A percentile compares a stretch with the other conserved stretches of the same genome.
These are phyloP conservation scores for Zygotorulaspora sp. DNA, from an alignment of 805 yeast genomes.

Conservation along the genomic window DNA sequence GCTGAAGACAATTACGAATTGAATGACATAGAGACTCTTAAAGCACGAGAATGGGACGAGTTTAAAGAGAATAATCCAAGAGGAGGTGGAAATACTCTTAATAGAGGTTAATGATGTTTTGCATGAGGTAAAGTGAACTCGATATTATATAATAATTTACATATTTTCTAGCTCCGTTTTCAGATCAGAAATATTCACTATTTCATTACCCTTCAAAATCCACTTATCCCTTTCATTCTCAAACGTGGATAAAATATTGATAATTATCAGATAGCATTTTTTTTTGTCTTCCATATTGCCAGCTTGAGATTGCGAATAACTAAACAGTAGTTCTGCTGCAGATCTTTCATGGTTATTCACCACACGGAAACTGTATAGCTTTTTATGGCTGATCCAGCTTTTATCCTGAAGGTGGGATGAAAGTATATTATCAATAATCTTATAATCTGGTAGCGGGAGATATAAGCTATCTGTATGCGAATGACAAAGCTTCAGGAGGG, in stretches of 20 bases:
- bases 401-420: slow-evolving; percentile 13
- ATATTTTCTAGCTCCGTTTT: slow-evolving; percentile 16
- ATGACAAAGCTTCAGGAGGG: slow-evolving; percentile 22
- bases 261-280: slow-evolving; percentile 25
- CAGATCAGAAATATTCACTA: slow-evolving; percentile 29
- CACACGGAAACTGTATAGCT: slow-evolving; percentile 28
- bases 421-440: slow-evolving; percentile 26
- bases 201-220: slow-evolving; percentile 26
- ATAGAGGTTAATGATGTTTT: slow-evolving; percentile 42
- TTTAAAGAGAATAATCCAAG: slow-evolving; percentile 79
- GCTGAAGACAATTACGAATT: slow-evolving; percentile 61
- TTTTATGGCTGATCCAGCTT: slow-evolving; percentile 25
- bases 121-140: neutral
- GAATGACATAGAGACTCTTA: slow-evolving; percentile 63
- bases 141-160: slow-evolving; percentile 5
- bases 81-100: slow-evolving; percentile 87
- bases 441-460: slow-evolving; percentile 24
- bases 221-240: slow-evolving; percentile 27
- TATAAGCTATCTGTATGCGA: slow-evolving; percentile 9
- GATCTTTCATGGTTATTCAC: slow-evolving; percentile 28
- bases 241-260: slow-evolving; percentile 29
- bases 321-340: slow-evolving; percentile 30
- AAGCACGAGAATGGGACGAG: slow-evolving; percentile 87
- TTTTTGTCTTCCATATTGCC: slow-evolving; percentile 12
- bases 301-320: slow-evolving; percentile 15